Evolutionary conservation across 2,329 filamentous ascomycete genomes (phyloP), one percentile per base, ranked within the genome.

Genomic region (Fusarium sp.): DNA sequence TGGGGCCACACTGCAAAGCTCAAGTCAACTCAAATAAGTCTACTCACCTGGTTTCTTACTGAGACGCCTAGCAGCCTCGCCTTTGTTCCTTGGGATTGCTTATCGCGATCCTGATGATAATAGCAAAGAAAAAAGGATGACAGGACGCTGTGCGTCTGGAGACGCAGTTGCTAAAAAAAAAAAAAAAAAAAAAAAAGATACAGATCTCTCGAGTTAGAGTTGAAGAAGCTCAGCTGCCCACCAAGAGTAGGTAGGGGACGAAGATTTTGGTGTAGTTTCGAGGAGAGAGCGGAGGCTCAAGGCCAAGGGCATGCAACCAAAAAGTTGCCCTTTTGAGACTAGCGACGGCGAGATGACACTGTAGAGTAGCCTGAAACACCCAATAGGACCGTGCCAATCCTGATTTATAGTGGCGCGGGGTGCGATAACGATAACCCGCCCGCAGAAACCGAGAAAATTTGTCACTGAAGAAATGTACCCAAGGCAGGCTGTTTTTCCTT

Each of bases 371-470:
- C 45, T 71, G 67, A 73, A 73, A 73, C 58, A 55, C 38, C 26
- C 47, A 65, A 30, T 18, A 31, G 53, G 58, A 7, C 12, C 30
- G 62, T 75, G 67, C 61, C 47, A 75, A 63, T 48, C 45, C 33
- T 53, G 62, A 61, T 18, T 38, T 38, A 41, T 58, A 57, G 44
- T 78, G 70, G 78, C 79, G 80, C 80, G 80, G 79, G 77, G 73
- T 79, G 81, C 80, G 80, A 83, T 82, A 83, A 82, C 78, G 80
- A 82, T 82, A 82, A 82, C 79, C 79, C 79, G 79, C 71, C 24
- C 18, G 44, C 41, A 35, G 31, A 36, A 36, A 58, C 31, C 15
- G 31, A 50, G 41, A 58, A 58, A 58, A 58, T 58, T 58, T 58
- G 41, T 50, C 31, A 50, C 55, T 58, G 55, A 26, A 58, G 55